Evolutionary conservation across 345 rosid species (phyloP), one percentile per base, ranked within the genome.

Genomic region (Citrus medica): DNA sequence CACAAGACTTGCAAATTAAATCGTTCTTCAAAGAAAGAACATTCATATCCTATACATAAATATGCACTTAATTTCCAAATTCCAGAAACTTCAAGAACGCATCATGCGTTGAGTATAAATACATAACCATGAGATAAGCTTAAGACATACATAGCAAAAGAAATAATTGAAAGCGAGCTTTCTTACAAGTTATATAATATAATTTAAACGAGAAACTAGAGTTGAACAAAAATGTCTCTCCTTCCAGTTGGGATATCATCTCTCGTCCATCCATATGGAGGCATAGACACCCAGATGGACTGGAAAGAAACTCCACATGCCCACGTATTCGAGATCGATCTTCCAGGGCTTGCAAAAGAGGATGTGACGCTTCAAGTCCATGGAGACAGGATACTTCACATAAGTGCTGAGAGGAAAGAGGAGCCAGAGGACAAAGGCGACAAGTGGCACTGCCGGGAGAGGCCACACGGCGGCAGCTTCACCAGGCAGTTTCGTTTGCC

Each of bases 371-470:
- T 87, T 37, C 79, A 87, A 73, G 67, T 85, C 19, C 79, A 69
- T 17, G 55, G 70, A 38, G 80, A 76, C 1, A 67, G 80, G 55
- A 71, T 76, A 22, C 78, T 85, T 14, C 77, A 51, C 2, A 56
- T 87, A 16, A 74, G 78, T 14, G 85, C 71, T 1, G 82, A 67
- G 64, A 72, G 83, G 35, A 75, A 76, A 73, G 84, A 83, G 38
- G 83, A 75, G 22, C 74, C 65, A 0, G 75, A 51, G n/a, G 81
- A 74, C 27, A 75, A 81, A 53, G 82, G 65, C 12, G 61, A 27
- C 19, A 81, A 71, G 78, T 86, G 89, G 87, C 89, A 84, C 37
- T 82, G 87, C 76, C 79, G 72, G 78, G 89, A 87, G 77, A 73
- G 84, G 64, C 3, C 14, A 1, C 48, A 30, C 4, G 78, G 55